These are phyloP conservation scores for Carex parvula DNA, from an alignment of 176 grass and related monocot species.

Conservation along the genomic window DNA sequence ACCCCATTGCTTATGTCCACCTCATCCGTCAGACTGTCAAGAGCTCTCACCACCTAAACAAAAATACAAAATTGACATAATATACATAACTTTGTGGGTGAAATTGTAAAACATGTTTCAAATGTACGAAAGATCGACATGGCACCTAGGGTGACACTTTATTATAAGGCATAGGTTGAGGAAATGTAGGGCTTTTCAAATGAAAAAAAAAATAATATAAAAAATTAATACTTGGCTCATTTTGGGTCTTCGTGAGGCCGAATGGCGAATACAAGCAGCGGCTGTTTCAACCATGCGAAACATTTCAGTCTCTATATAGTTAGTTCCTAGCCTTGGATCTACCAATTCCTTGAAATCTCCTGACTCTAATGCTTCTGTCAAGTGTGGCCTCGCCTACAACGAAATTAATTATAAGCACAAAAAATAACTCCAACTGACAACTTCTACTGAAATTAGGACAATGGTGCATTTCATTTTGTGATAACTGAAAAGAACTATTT, in stretches of 20 bases:
- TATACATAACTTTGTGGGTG: neutral
- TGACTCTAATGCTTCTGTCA: slow-evolving; percentile 51
- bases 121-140: neutral
- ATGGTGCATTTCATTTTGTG: neutral
- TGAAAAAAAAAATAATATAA: neutral
- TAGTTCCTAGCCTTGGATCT: slow-evolving; percentile 46
- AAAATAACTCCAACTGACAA: neutral
- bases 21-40: slow-evolving; percentile 62
- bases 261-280: slow-evolving; percentile 84
- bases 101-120: slow-evolving; percentile 10
- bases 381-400: slow-evolving; percentile 51
- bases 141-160: neutral
- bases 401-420: neutral
- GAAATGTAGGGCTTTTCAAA: neutral
- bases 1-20: slow-evolving; percentile 78
- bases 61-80: neutral
- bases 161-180: neutral
- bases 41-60: slow-evolving; percentile 72
- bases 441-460: neutral
- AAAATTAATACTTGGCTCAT: slow-evolving; percentile 84
- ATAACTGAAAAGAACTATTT: neutral
- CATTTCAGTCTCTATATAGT: slow-evolving; percentile 73
- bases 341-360: slow-evolving; percentile 60
- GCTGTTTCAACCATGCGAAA: slow-evolving; percentile 70
- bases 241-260: slow-evolving; percentile 62